Conservation (phyloP, 2,329 filamentous ascomycete species). For the Colletotrichum brevisporum region DNA sequence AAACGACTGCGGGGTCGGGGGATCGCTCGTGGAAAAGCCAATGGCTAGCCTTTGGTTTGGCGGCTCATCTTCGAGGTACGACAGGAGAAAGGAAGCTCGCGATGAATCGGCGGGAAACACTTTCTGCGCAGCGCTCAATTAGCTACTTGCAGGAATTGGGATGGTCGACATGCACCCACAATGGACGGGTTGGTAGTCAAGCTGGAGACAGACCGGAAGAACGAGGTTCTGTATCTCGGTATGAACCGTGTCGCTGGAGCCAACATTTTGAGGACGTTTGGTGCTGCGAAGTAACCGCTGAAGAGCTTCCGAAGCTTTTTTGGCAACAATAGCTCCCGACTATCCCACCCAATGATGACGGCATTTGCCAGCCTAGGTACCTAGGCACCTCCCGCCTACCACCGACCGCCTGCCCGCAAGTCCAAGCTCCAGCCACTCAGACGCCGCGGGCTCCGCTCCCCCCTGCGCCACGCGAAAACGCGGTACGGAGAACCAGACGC, state of each 20-base stretch:
- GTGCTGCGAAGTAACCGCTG: not conserved
- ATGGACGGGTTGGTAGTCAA: slow-evolving; percentile 67
- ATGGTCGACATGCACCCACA: slow-evolving; percentile 55
- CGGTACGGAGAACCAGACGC: slow-evolving; percentile 27
- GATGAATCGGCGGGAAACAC: slow-evolving; percentile 65
- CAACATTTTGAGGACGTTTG: slow-evolving; percentile 47
- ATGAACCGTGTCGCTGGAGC: slow-evolving; percentile 46
- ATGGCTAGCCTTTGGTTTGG: slow-evolving; percentile 69
- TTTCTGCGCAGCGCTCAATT: slow-evolving; percentile 60
- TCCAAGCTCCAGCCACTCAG: too few relatives aligned
- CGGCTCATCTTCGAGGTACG: slow-evolving; percentile 70
- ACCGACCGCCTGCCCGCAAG: too few relatives aligned
- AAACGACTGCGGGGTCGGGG: slow-evolving; percentile 73
- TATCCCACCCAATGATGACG: slow-evolving; percentile 17
- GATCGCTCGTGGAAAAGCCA: slow-evolving; percentile 70
- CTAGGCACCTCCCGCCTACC: too few relatives aligned
- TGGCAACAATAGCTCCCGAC: not conserved
- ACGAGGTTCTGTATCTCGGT: slow-evolving; percentile 32
- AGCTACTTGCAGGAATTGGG: slow-evolving; percentile 29
- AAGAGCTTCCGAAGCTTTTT: slow-evolving; percentile 21
- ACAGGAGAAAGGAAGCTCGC: slow-evolving; percentile 67
- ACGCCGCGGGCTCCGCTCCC: not conserved
- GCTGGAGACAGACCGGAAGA: slow-evolving; percentile 58
- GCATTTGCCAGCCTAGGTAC: not conserved
- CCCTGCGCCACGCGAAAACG: slow-evolving; percentile 7